phyloP scores from a whole-genome alignment of 768 basidiomycete species.

The Macrocybe gigantea region DNA sequence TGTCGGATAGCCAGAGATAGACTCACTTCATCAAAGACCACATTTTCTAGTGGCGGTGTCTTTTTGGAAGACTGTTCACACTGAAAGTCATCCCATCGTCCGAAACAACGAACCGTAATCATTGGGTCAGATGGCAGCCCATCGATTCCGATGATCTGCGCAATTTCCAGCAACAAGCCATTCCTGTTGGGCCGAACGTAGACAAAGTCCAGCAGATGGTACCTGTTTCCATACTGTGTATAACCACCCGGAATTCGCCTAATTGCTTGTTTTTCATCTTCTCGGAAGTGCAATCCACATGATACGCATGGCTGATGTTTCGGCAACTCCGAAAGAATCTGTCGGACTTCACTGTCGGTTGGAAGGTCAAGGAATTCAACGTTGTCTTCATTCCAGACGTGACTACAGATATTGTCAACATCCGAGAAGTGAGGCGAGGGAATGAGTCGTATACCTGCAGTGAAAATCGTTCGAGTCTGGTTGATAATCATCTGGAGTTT shows the following conservation, averaged over 20 bases:
- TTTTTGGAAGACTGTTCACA: slow-evolving; percentile 6
- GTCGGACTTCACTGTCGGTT: slow-evolving; percentile 18
- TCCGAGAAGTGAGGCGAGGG: not conserved
- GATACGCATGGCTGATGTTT: slow-evolving; percentile 39
- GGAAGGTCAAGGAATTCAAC: slow-evolving; percentile 43
- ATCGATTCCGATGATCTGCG: slow-evolving; percentile 43
- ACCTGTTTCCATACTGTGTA: slow-evolving; percentile 35
- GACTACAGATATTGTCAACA: slow-evolving; percentile 23
- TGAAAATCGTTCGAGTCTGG: slow-evolving; percentile 45
- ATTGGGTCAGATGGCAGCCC: slow-evolving; percentile 13
- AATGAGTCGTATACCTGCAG: slow-evolving; percentile 37
- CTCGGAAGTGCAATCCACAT: slow-evolving; percentile 33
- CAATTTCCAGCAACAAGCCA: slow-evolving; percentile 39
- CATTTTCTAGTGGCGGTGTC: not conserved
- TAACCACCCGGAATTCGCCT: slow-evolving; percentile 27
- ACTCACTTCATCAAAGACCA: slow-evolving; percentile 40
- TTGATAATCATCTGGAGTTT: slow-evolving; percentile 37
- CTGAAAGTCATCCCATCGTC: slow-evolving; percentile 38
- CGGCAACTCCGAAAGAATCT: slow-evolving; percentile 16
- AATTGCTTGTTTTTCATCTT: slow-evolving; percentile 16
- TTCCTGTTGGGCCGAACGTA: slow-evolving; percentile 37
- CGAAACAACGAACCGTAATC: slow-evolving; percentile 36
- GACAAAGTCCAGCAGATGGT: slow-evolving; percentile 58
- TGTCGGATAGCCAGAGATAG: slow-evolving; percentile 11
- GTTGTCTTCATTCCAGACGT: slow-evolving; percentile 44